Evolutionary conservation across 1,139 yeast species (phyloP), one percentile per base, ranked within the genome.

Genomic region (Barnettozyma hawaiiensis): DNA sequence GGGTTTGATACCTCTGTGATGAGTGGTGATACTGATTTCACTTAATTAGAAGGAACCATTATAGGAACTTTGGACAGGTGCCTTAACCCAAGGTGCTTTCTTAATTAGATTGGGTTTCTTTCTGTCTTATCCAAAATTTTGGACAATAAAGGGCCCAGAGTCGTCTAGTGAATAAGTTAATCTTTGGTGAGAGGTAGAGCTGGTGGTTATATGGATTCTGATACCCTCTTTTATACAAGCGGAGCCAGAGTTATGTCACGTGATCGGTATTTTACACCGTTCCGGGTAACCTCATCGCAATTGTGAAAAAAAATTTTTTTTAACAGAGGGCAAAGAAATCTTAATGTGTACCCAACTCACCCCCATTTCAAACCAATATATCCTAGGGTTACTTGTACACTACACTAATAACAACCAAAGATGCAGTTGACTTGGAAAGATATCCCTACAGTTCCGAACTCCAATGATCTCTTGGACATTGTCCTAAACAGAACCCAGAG

Each of bases 341-440:
- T 6, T n/a, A n/a, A n/a, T n/a, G n/a, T n/a, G n/a, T n/a, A n/a
- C n/a, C n/a, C n/a, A n/a, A n/a, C n/a, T n/a, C n/a, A n/a, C n/a
- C n/a, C 11, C 14, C 24, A 19, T 19, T 19, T 18, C 24, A 19
- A 16, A n/a, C n/a, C 15, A 31, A 10, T 19, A 31, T 31, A 14
- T 31, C 32, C 18, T 29, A 11, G 26, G 22, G 35, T 32, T 14
- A 20, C 9, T 23, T 34, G 28, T 34, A 23, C 24, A 23, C 19
- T 34, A 23, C 24, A 23, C 19, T 26, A 16, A 26, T 14, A 28
- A 31, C 14, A 31, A 31, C 27, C 4, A 24, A 47, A 27, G 34
- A 92, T 92, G 97, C 97, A 92, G 72, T 80, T 92, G 57, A 83
- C 97, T 44, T 92, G 97, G 97, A 92, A 92, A 69, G 97, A 90